A percentile compares a stretch with the other conserved stretches of the same genome.
These are phyloP conservation scores for Paracoccidioides lutzii DNA, from an alignment of 2,329 filamentous ascomycete genomes.

Conservation along the genomic window DNA sequence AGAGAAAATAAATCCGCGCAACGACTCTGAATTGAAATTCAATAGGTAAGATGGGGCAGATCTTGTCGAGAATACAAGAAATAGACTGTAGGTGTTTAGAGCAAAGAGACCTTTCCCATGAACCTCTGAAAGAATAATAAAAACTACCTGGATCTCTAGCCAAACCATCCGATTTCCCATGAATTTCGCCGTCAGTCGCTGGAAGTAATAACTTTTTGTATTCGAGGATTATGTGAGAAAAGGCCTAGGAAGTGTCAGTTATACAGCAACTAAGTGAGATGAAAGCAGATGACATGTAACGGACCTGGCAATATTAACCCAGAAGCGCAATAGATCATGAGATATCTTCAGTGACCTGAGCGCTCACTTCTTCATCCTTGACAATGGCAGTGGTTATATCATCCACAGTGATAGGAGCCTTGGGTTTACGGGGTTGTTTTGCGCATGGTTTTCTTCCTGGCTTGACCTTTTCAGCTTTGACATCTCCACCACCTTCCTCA, in stretches of 20 bases:
- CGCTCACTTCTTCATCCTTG: neutral
- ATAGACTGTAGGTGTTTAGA: too few relatives aligned
- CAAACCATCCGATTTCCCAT: neutral
- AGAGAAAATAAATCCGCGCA: neutral
- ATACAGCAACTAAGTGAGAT: too few relatives aligned
- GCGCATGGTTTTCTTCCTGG: neutral
- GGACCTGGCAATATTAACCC: neutral
- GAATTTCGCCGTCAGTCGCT: neutral
- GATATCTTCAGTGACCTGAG: neutral
- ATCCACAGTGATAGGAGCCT: neutral
- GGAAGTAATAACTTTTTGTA: neutral
- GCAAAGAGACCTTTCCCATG: too few relatives aligned
- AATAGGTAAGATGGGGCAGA: too few relatives aligned
- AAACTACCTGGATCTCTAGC: too few relatives aligned
- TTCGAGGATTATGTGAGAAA: neutral
- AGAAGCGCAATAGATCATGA: neutral
- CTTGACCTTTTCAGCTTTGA: conserved; percentile 3
- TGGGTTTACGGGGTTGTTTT: conserved; percentile 5
- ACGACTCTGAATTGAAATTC: too few relatives aligned
- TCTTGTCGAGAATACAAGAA: too few relatives aligned
- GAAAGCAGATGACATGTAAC: neutral
- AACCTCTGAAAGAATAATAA: too few relatives aligned
- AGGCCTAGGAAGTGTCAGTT: neutral
- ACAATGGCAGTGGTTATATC: neutral
- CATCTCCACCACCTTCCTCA: conserved; percentile 2